Evolutionary conservation across 176 grass and related monocot species (phyloP), one percentile per base, ranked within the genome.

Genomic region (Oryza australiensis): DNA sequence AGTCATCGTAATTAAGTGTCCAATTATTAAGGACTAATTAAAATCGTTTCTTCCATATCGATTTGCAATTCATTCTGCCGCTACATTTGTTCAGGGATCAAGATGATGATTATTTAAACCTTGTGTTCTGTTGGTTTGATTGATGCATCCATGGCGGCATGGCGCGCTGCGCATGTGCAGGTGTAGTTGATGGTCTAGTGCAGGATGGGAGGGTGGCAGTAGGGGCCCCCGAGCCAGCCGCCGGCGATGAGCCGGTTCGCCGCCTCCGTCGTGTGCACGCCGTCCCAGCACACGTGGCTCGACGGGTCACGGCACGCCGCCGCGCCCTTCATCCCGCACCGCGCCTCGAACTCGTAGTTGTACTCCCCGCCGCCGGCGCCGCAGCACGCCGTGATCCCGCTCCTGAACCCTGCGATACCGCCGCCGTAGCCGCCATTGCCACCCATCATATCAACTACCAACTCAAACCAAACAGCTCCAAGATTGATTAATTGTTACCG

Each of bases 301-400:
- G 49, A 46, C 46, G 85, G 85, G n/a, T 76, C 27, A 2, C 7
- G 26, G 15, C 85, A 87, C 27, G 79, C 78, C 0, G 10, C 33
- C 0, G 78, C 72, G 64, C 72, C 78, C 78, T 82, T 82, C 85
- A 82, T 87, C 37, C 85, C 85, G 85, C 78, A 87, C 10, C 78
- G 46, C 1, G 64, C 38, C 14, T 76, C 72, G 38, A 87, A 46
- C 78, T 70, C 64, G 85, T 64, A 87, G 64, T 87, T 87, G 72
- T 70, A 82, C 26, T 1, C 29, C 26, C 15, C 10, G 26, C 64
- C 78, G 26, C 78, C 85, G 0, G 45, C 85, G 26, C 85, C 78
- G 64, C 85, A 76, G 78, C 78, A 87, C 37, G 85, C 63, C 28
- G 49, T 42, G 13, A 82, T 53, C 38, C 28, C 28, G 28, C 7